Evolutionary conservation across 306 rosid species (phyloP), one percentile per base, ranked within the genome.

Genomic region (Echinosophora koreensis): DNA sequence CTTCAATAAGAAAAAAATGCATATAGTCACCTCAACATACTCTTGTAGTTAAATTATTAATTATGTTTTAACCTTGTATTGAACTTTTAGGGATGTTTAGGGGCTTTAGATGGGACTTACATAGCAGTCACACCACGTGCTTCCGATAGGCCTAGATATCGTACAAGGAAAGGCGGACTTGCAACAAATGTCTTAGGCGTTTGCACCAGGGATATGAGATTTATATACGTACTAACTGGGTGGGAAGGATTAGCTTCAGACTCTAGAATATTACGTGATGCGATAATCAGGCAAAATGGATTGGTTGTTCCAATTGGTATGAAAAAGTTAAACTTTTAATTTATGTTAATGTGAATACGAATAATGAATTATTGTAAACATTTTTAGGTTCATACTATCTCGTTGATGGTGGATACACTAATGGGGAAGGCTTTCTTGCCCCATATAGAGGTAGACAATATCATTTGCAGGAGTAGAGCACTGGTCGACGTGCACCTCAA

Each of bases 61-160:
- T 9, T 44, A 44, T 44, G 14, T 2, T 44, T 10, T 8, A 44
- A 44, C 50, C 50, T 44, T 44, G 13, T 10, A 9, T 44, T 44
- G 50, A 9, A 44, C 13, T 38, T 37, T 38, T 8, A 63, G 69
- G 69, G 50, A 37, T 63, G 69, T 30, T 38, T 37, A 38, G 50
- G 30, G 27, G 50, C 32, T 63, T 63, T 63, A 63, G 50, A 52
- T 62, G 67, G 28, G 13, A 62, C 47, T 62, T 62, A 62, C 10
- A 62, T 62, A 62, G 28, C 47, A 35, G 32, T 63, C 32, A 63
- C 69, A 37, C 49, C 14, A 16, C n/a, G 49, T 62, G 49, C 46
- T 62, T 62, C 3, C 14, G 5, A 62, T 9, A 35, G 68, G 27
- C 28, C 47, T n/a, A n/a, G n/a, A n/a, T n/a, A n/a, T n/a, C n/a